Percentiles rank a stretch among this genome's conserved stretches.
Conservation (phyloP, 2,329 filamentous ascomycete species). For the Diaporthe humulicola region DNA sequence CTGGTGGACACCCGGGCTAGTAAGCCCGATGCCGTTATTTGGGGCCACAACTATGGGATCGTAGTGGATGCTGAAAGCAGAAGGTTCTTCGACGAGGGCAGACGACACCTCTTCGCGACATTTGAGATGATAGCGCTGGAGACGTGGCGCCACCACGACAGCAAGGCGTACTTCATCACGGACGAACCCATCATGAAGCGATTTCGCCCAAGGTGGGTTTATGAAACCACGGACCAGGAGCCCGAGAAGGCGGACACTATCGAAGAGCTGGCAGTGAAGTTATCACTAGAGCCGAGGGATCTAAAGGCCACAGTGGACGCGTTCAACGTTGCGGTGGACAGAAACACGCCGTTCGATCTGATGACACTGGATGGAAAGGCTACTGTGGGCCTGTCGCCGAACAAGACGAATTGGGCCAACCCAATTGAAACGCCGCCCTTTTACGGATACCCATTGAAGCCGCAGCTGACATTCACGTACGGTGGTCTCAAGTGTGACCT, state of each 20-base stretch:
- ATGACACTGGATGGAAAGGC: conserved; percentile 22
- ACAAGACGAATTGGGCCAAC: conserved; percentile 23
- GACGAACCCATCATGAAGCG: conserved; percentile 13
- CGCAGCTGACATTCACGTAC: conserved; percentile 28
- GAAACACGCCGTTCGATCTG: not conserved
- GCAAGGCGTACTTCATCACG: conserved; percentile 25
- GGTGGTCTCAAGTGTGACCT: conserved; percentile 27
- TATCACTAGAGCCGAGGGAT: not conserved
- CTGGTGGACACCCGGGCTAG: conserved; percentile 14
- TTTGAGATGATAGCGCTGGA: conserved; percentile 48
- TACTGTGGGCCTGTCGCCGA: not conserved
- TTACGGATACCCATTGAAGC: not conserved
- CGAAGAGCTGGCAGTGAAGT: conserved; percentile 4
- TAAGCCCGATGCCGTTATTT: conserved; percentile 25
- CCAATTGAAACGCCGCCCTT: conserved; percentile 2
- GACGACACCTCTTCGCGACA: conserved; percentile 56
- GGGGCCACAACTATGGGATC: conserved; percentile 58
- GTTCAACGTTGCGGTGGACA: conserved; percentile 23
- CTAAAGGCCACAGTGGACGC: conserved; percentile 8
- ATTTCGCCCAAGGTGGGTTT: conserved; percentile 23
- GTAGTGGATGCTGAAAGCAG: conserved; percentile 56
- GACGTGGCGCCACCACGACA: conserved; percentile 20
- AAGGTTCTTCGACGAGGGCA: conserved; percentile 54
- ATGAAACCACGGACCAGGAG: conserved; percentile 23
- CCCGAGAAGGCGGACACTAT: conserved; percentile 21